Base-by-base conservation (phyloP, 202 grass and related monocot species). In the Digitaria exilis region DNA sequence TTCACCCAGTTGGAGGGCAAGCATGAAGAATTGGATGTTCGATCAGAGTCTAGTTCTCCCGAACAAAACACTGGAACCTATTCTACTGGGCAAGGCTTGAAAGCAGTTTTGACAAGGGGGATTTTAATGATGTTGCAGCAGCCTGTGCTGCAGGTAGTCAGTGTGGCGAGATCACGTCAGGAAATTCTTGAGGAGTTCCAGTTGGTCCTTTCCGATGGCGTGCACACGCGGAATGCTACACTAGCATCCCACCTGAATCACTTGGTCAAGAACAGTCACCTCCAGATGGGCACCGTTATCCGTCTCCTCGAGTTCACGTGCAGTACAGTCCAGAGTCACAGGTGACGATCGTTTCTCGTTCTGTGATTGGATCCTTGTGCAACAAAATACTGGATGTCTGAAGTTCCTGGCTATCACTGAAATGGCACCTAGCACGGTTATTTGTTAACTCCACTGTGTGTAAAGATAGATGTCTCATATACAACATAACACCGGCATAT, bases 181-280 rank as follows among this genome's bases (percentile, higher is more conserved):
- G 58, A 26, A 28, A 44, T 46, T 42, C 37, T 67, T 67, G 35
- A 34, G 64, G 22, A 17, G 3, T 19, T 14, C 24, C 74, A 77
- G 29, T 28, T 77, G 39, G 11, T 77, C 17, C 74, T 77, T 9
- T 77, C 56, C 0, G 56, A 77, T 77, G 58, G 56, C 15, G 39
- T 66, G 2, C 58, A 94, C 69, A 84, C 72, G 31, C 88, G 84
- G 59, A 80, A 90, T 79, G 85, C 91, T 51, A 86, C 84, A 76
- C 74, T 90, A 25, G 82, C 75, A 19, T 77, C 88, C 13, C 35
- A 68, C 82, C 77, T 86, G 74, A 90, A 88, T 28, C 1, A 35
- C 14, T n/a, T 90, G 32, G 82, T 93, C 19, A 80, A 88, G 79
- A 37, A 58, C 25, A 80, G 9, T 21, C 69, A 31, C 25, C 48